Base-by-base conservation (phyloP, 1,139 yeast species). In the Zygosaccharomyces sapae region DNA sequence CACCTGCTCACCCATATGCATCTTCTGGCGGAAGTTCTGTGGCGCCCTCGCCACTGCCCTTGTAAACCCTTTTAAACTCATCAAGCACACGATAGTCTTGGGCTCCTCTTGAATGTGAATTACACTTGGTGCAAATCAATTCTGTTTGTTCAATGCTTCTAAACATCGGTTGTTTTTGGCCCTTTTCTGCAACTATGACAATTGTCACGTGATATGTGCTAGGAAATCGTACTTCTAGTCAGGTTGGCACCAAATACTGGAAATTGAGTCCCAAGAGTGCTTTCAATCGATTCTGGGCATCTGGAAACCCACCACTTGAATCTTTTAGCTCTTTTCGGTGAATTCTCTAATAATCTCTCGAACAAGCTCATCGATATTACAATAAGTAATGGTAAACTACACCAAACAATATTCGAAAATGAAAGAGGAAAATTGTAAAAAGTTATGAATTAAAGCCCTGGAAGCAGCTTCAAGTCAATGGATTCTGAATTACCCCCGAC, bases 11-110 rank as follows among this genome's bases (percentile, higher is more conserved):
- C 96, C 97, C 90, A 84, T 85, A 67, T 86, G 82, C 67, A 86
- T 66, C 72, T 84, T 86, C 64, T 82, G 88, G 56, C 90, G 81
- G 61, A 85, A 74, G 53, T 75, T 78, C 66, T 85, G 92, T 29
- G 94, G 94, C 2, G 96, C 95, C 59, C 98, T 77, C 42, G 81
- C 81, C 54, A 89, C 74, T 27, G 95, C 82, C 71, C 89, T 92
- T 55, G 86, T 86, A 61, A 92, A 73, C 44, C 98, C 98, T 69
- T 90, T 92, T 74, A 94, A 88, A 69, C 95, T 85, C 97, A 90
- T 89, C 24, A 8, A 38, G 16, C 25, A 29, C 27, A 22, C 7
- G 25, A 22, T 22, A 22, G 25, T 22, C 8, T 5, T 34, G 18
- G 24, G 9, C 7, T 20, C 7, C 22, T 13, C 20, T 9, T 13